Base-by-base conservation (phyloP, 2,329 filamentous ascomycete genomes). In the Diaporthe citrichinensis region DNA sequence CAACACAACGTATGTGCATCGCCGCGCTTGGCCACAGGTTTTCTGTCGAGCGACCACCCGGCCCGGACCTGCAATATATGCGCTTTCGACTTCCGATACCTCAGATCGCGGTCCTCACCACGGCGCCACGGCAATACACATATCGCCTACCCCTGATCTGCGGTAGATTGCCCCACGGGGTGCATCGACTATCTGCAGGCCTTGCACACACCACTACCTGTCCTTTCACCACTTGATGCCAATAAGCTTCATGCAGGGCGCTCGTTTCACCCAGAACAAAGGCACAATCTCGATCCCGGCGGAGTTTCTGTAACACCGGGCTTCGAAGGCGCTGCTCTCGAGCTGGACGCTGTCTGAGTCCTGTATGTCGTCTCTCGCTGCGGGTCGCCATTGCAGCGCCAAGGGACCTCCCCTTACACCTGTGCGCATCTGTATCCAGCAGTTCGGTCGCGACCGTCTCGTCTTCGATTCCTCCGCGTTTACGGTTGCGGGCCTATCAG, bases 21-120 rank as follows among this genome's bases (percentile, higher is more conserved):
- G 36, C 79, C 74, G 53, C 77, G 75, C 61, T 80, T 80, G 31
- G 77, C 79, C 25, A 79, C 75, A 49, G 79, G 65, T 72, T 73
- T 23, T 79, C 34, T 81, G 78, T 20, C 82, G 79, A 76, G 81
- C 80, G n/a, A 82, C 65, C 49, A 41, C 20, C 61, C 15, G 41
- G 67, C 59, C 44, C 57, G 58, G 46, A 57, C 14, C 10, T 44
- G 39, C 57, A 74, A 51, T 74, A 34, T 71, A 61, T 69, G 41
- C 34, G 25, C 49, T 74, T 36, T 72, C 72, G 59, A 67, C 41
- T 44, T 59, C 67, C 59, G 58, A 25, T 44, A 41, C 15, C 59
- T 15, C 51, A 67, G 23, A 31, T 25, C 44, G 34, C 34, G 41
- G 8, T 23, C 28, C 44, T 49, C 34, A 20, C 31, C 59, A 72